Evolutionary conservation across 2,329 filamentous ascomycete species (phyloP), one percentile per base, ranked within the genome.

Genomic region (Aspergillus eucalypticola): DNA sequence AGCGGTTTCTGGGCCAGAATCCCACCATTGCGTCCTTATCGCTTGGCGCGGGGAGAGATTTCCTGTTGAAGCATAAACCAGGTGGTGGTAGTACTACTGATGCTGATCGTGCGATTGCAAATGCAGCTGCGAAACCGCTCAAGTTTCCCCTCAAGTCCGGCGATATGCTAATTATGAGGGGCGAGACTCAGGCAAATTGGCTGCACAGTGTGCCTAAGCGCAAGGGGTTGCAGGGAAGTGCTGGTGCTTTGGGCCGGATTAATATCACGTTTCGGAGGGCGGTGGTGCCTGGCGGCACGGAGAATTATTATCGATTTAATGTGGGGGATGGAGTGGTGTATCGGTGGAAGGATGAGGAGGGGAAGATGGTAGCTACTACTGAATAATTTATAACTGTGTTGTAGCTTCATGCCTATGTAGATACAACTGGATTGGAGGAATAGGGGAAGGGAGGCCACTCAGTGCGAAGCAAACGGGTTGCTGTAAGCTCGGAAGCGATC

Each of bases 291-390:
- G 88, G 80, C 3, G 90, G 90, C 1, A 93, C 90, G 27, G 88
- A 91, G 68, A 94, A 94, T 74, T 93, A 94, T 73, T 92, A 94
- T 74, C 85, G 87, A 70, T 94, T 94, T 76, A 94, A 94, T 76
- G 88, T 93, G 54, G 90, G 90, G 0, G 82, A 75, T 41, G 90
- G 90, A 0, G 81, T 79, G 1, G 84, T 88, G n/a, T 89, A 86
- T 73, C 83, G 81, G 67, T 93, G 90, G 90, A 81, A 90, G 72
- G 79, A 78, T 17, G 72, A 64, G 50, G 78, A 44, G 32, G 57
- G 58, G 51, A 58, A 62, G 49, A 73, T 73, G 70, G 61, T 67
- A 4, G 23, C 25, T 39, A 42, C 41, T 41, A 46, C 27, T 25
- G 39, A 54, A 10, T 17, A 46, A 39, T 29, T 25, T 19, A 10